A percentile compares a stretch with the other conserved stretches of the same genome.
Conservation (phyloP, 164 flowering plant species). For the Vitis amurensis region DNA sequence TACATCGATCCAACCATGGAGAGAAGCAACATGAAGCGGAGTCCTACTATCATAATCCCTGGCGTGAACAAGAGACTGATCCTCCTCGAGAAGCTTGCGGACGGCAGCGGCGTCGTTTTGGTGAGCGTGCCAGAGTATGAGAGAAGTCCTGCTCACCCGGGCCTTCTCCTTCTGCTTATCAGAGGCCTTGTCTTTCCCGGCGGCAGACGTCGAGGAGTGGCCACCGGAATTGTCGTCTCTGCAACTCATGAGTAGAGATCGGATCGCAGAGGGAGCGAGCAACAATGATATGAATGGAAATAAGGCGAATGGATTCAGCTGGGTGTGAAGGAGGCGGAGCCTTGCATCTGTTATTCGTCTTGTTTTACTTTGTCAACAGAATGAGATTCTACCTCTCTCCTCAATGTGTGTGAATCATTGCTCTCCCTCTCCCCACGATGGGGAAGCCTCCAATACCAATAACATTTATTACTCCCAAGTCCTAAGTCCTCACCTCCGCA, state of each 20-base stretch:
- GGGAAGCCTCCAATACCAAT: too few species aligned
- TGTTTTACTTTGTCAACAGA: conserved; percentile 27
- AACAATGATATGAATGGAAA: too few species aligned
- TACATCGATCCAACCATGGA: conserved; percentile 93
- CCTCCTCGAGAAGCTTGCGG: conserved; percentile 87
- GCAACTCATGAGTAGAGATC: conserved; percentile 42
- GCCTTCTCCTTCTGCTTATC: conserved; percentile 85
- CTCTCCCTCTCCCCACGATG: too few species aligned
- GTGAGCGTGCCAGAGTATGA: conserved; percentile 96
- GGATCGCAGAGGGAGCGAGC: not conserved
- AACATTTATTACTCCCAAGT: too few species aligned
- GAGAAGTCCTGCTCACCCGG: conserved; percentile 78
- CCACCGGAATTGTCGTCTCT: conserved; percentile 25
- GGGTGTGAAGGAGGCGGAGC: not conserved
- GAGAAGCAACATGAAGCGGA: conserved; percentile 93
- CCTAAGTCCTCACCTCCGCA: too few species aligned
- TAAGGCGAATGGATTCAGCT: too few species aligned
- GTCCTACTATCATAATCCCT: conserved; percentile 88
- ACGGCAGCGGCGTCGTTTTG: conserved; percentile 88
- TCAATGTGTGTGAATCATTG: not conserved
- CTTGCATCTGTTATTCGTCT: conserved; percentile 11
- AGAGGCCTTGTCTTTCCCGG: conserved; percentile 13
- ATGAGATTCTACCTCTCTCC: not conserved
- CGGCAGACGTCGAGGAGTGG: conserved; percentile 15
- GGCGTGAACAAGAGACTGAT: conserved; percentile 71